A percentile compares a stretch with the other conserved stretches of the same genome.
phyloP scores from a whole-genome alignment of 202 grass and related monocot species.

The Panicum hallii region DNA sequence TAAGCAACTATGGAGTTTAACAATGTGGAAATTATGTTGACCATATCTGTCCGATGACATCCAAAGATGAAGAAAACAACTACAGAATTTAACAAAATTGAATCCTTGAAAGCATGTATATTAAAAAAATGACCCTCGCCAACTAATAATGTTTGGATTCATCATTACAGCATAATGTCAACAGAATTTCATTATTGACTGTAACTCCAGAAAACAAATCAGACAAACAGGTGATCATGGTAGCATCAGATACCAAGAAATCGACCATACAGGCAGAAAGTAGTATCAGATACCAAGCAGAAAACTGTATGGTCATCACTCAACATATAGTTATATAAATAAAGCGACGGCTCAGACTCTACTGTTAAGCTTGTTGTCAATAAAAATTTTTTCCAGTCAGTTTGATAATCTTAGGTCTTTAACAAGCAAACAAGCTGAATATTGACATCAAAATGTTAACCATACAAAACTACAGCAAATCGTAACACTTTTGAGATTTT shows the following conservation, averaged over 20 bases:
- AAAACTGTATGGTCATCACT: not conserved
- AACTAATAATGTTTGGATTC: not conserved
- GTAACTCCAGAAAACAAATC: not conserved
- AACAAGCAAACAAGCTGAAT: not conserved
- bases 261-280: not conserved
- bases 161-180: not conserved
- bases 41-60: too few relatives aligned
- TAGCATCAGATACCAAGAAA: not conserved
- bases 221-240: not conserved
- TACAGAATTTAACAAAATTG: not conserved
- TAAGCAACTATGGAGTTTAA: too few relatives aligned
- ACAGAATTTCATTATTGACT: not conserved
- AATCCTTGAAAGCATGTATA: not conserved
- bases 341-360: not conserved
- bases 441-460: slow-evolving; percentile 17
- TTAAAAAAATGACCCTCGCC: not conserved
- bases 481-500: not conserved
- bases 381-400: not conserved
- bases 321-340: not conserved
- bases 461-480: not conserved
- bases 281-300: not conserved
- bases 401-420: not conserved
- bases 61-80: not conserved
- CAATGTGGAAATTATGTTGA: too few relatives aligned
- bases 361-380: not conserved